These are phyloP conservation scores for Alternaria viburni DNA, from an alignment of 2,329 filamentous ascomycete genomes.

Conservation along the genomic window DNA sequence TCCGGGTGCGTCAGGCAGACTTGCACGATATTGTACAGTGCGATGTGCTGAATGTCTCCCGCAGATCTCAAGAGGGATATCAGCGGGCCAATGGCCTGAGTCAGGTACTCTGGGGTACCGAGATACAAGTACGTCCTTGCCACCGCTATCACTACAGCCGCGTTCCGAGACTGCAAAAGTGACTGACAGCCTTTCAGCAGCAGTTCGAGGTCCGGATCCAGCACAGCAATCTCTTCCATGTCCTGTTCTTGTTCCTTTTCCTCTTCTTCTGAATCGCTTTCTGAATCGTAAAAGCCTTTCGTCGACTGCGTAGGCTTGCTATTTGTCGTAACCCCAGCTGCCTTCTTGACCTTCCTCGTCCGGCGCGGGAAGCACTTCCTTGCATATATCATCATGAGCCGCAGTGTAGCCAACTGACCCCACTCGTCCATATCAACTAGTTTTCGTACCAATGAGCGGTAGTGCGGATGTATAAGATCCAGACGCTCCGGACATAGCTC, in stretches of 20 bases:
- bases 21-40: conserved; percentile 93
- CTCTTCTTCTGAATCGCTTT: conserved; percentile 49
- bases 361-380: conserved; percentile 83
- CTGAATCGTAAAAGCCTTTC: conserved; percentile 77
- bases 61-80: conserved; percentile 84
- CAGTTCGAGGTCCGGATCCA: conserved; percentile 83
- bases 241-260: conserved; percentile 55
- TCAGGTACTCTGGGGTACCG: conserved; percentile 78
- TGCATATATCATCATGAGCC: conserved; percentile 82
- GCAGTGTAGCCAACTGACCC: conserved; percentile 85
- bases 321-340: conserved; percentile 48
- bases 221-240: conserved; percentile 62
- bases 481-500: conserved; percentile 87
- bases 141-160: conserved; percentile 88
- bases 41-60: conserved; percentile 86
- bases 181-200: conserved; percentile 80
- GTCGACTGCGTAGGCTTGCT: conserved; percentile 51
- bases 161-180: conserved; percentile 90
- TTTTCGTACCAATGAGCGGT: conserved; percentile 83
- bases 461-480: conserved; percentile 90
- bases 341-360: conserved; percentile 64
- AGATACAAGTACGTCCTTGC: conserved; percentile 84
- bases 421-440: conserved; percentile 99
- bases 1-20: conserved; percentile 78
- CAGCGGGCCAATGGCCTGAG: conserved; percentile 78